Evolutionary conservation across 495 filamentous ascomycete genomes (phyloP).

Genomic region (Astrocystis sublimbata): DNA sequence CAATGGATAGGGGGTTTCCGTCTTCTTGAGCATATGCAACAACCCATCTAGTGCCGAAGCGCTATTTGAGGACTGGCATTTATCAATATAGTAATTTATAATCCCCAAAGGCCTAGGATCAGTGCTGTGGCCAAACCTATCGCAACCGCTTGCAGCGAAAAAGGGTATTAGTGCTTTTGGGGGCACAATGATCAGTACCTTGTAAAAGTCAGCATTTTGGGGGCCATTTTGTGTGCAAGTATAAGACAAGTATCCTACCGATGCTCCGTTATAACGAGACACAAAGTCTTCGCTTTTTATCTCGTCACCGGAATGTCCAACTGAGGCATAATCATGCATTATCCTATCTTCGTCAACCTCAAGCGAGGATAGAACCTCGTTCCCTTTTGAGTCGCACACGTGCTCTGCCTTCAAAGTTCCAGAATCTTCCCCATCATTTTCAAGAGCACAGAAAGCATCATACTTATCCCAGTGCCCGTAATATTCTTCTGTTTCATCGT

Average conservation of each 20-base stretch:
- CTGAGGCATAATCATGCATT: neutral
- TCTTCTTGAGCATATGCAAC: neutral
- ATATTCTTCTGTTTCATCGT: too few relatives aligned
- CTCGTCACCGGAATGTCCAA: neutral
- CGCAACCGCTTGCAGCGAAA: neutral
- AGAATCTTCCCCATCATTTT: neutral
- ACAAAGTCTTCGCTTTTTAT: neutral
- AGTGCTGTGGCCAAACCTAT: neutral
- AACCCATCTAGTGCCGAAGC: neutral
- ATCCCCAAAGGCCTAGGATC: neutral
- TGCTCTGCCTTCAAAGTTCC: neutral
- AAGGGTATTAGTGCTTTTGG: neutral
- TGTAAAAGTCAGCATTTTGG: neutral
- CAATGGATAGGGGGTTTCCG: too few relatives aligned
- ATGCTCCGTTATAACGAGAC: neutral
- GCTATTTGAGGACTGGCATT: neutral
- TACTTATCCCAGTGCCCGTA: neutral
- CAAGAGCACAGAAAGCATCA: neutral
- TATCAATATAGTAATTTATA: neutral
- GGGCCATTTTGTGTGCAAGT: neutral
- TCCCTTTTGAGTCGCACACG: neutral
- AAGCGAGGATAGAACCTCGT: neutral
- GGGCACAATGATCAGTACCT: conserved; percentile 5
- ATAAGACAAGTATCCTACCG: neutral
- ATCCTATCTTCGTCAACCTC: neutral